Conservation (phyloP, 1,284 basidiomycete species). For the Pterulicium gracile region DNA sequence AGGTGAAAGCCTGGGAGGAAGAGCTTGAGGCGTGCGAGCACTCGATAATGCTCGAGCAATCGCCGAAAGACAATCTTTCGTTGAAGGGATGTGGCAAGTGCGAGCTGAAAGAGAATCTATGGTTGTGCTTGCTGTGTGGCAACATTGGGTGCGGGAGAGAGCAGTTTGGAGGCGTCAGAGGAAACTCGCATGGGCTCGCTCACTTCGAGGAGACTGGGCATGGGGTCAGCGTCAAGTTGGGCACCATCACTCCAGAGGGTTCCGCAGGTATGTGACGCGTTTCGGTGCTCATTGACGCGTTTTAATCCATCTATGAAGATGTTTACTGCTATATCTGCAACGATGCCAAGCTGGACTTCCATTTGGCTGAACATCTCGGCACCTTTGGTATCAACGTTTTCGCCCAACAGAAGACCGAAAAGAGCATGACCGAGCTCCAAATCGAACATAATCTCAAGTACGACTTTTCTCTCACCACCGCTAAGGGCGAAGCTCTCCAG, state of each 20-base stretch:
- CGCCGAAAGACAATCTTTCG: constrained; percentile 37
- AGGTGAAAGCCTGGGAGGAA: constrained; percentile 98
- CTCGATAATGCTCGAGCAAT: constrained; percentile 71
- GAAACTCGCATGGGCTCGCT: constrained; percentile 83
- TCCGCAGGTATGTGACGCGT: constrained; percentile 52
- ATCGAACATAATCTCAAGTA: constrained; percentile 95
- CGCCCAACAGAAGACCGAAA: constrained; percentile 86
- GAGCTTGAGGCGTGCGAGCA: constrained; percentile 87
- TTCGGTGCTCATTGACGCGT: constrained; percentile 2
- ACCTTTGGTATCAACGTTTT: constrained; percentile 85
- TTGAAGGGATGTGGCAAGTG: constrained; percentile 34
- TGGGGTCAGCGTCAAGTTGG: constrained; percentile 85
- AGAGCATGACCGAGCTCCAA: constrained; percentile 96
- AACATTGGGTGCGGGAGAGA: constrained; percentile 86
- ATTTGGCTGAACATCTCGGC: constrained; percentile 65
- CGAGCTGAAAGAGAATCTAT: constrained; percentile 81
- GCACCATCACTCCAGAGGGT: constrained; percentile 95
- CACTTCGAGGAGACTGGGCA: constrained; percentile 78
- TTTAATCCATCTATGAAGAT: constrained; percentile 41
- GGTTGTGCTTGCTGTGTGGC: constrained; percentile 95
- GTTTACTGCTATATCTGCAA: constrained; percentile 93
- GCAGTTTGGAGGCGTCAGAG: constrained; percentile 79
- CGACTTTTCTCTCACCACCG: constrained; percentile 90
- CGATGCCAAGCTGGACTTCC: constrained; percentile 78
- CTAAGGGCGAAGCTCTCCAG: constrained; percentile 80